phyloP scores from a whole-genome alignment of 2,329 filamentous ascomycete genomes.

The Beauveria varroae region DNA sequence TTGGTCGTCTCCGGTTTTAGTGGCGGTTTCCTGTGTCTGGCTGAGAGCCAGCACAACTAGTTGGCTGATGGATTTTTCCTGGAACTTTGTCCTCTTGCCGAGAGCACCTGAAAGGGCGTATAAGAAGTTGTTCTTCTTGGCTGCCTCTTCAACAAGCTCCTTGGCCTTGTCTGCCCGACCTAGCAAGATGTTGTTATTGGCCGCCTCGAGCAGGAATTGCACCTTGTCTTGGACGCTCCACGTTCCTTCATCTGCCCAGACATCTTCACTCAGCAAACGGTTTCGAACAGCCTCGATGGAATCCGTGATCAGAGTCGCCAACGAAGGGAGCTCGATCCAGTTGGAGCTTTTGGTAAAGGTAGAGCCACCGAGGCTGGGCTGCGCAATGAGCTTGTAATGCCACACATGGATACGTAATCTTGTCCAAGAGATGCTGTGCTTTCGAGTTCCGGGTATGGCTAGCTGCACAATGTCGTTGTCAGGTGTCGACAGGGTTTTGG shows the following conservation, averaged over 20 bases:
- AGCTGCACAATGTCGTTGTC: constrained; percentile 19
- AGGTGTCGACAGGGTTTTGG: constrained; percentile 18
- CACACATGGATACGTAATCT: constrained; percentile 66
- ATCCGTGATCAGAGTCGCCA: constrained; percentile 43
- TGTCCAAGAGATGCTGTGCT: constrained; percentile 47
- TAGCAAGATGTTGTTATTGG: constrained; percentile 76
- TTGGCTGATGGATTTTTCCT: constrained; percentile 75
- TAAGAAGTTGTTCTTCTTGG: constrained; percentile 58
- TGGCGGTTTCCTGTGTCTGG: constrained; percentile 28
- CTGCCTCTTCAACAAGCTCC: constrained; percentile 62
- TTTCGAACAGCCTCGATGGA: constrained; percentile 35
- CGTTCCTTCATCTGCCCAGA: constrained; percentile 27
- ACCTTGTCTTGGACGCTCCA: constrained; percentile 48
- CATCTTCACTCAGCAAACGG: constrained; percentile 28
- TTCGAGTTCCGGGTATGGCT: constrained; percentile 28
- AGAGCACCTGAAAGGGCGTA: constrained; percentile 81
- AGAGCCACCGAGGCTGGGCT: constrained; percentile 48
- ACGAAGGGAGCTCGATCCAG: constrained; percentile 50
- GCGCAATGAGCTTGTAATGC: constrained; percentile 53
- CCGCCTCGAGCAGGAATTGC: constrained; percentile 72
- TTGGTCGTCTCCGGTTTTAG: constrained; percentile 12
- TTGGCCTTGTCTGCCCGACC: constrained; percentile 71
- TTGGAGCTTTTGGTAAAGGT: constrained; percentile 49
- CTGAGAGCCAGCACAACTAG: constrained; percentile 86
- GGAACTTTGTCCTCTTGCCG: constrained; percentile 77